Percentiles rank a stretch among this genome's conserved stretches.
Evolutionary conservation across 2,329 filamentous ascomycete genomes (phyloP).

Genomic region (Hymenotorrendiella dingleyae): DNA sequence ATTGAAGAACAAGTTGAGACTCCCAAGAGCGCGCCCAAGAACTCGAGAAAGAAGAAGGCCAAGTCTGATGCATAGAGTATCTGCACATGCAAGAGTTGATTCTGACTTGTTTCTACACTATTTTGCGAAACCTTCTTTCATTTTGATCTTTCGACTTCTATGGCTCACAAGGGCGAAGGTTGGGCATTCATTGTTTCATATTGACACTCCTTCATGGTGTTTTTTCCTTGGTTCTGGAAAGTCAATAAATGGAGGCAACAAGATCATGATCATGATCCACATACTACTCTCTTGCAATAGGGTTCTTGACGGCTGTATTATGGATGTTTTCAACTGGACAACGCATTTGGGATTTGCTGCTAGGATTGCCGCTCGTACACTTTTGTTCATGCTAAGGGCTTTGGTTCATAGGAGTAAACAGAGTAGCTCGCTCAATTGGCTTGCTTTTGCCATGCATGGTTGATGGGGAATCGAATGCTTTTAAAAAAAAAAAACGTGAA

Average conservation of each 20-base stretch:
- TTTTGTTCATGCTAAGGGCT: too few relatives aligned
- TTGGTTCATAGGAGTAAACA: too few relatives aligned
- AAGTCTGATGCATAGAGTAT: constrained; percentile 51
- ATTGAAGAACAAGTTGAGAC: constrained; percentile 39
- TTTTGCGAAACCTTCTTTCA: background rate
- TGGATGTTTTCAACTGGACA: background rate
- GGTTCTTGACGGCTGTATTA: constrained; percentile 5
- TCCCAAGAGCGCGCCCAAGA: constrained; percentile 24
- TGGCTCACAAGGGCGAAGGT: background rate
- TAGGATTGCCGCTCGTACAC: too few relatives aligned
- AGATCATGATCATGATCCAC: background rate
- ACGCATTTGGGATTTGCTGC: too few relatives aligned
- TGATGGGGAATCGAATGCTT: too few relatives aligned
- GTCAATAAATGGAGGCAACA: background rate
- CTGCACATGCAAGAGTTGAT: background rate
- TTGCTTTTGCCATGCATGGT: too few relatives aligned
- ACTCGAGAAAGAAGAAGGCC: constrained; percentile 32
- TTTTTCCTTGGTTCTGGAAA: background rate
- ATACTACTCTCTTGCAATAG: constrained; percentile 1
- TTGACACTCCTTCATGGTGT: background rate
- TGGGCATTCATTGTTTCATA: background rate
- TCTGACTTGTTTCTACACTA: background rate
- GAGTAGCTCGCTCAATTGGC: too few relatives aligned
- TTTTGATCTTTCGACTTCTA: too few relatives aligned
- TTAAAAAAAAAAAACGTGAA: too few relatives aligned